A percentile compares a stretch with the other conserved stretches of the same genome.
Conservation (phyloP, 208 protist species). For the Trypanosoma melophagium region DNA sequence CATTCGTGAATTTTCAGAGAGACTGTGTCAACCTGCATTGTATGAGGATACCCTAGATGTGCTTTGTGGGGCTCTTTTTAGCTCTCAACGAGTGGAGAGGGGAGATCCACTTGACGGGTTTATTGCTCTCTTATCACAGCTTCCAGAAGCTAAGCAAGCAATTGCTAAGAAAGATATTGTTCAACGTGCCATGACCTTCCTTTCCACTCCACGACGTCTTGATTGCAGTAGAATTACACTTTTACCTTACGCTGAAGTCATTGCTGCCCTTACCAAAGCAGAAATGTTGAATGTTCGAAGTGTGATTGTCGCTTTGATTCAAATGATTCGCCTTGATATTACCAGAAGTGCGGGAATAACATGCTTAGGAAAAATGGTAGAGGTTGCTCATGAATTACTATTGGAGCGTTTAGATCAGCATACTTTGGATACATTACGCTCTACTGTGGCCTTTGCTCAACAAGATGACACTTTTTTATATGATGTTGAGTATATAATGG, state of each 20-base stretch:
- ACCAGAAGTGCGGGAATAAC: slow-evolving; percentile 85
- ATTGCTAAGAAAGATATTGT: slow-evolving; percentile 66
- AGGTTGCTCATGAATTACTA: slow-evolving; percentile 64
- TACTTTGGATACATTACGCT: slow-evolving; percentile 49
- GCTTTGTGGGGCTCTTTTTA: slow-evolving; percentile 76
- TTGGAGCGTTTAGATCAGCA: slow-evolving; percentile 50
- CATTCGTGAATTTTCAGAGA: slow-evolving; percentile 50
- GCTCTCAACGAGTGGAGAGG: slow-evolving; percentile 48
- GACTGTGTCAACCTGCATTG: slow-evolving; percentile 45
- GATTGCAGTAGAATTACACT: slow-evolving; percentile 74
- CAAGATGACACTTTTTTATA: slow-evolving; percentile 81
- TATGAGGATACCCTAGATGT: slow-evolving; percentile 63
- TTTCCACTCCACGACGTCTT: slow-evolving; percentile 64
- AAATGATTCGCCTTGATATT: slow-evolving; percentile 71
- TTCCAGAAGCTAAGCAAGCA: slow-evolving; percentile 45
- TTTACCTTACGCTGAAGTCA: slow-evolving; percentile 78
- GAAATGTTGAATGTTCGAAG: slow-evolving; percentile 71
- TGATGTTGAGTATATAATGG: slow-evolving; percentile 89
- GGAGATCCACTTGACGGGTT: slow-evolving; percentile 64
- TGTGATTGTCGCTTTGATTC: slow-evolving; percentile 51
- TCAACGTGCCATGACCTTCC: slow-evolving; percentile 61
- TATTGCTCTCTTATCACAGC: slow-evolving; percentile 49
- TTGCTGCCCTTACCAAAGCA: slow-evolving; percentile 63
- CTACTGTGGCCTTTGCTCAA: slow-evolving; percentile 56
- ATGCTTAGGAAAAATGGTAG: slow-evolving; percentile 82